A percentile compares a stretch with the other conserved stretches of the same genome.
Conservation (phyloP, 129 eudicot species). For the Pulicaria dysenterica region DNA sequence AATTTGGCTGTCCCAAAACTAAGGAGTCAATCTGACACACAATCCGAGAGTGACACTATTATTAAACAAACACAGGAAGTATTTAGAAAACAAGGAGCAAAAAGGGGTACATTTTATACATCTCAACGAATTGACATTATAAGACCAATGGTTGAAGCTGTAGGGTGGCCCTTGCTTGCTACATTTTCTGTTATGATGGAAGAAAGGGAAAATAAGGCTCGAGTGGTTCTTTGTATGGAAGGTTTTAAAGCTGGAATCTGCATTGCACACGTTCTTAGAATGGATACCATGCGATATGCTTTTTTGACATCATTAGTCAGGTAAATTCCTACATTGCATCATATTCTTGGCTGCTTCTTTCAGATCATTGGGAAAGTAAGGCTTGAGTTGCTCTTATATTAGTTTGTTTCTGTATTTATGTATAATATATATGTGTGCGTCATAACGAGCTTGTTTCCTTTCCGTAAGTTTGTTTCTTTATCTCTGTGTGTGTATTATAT, state of each 20-base stretch:
- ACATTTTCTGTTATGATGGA: conserved; percentile 92
- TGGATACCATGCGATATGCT: conserved; percentile 98
- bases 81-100: conserved; percentile 63
- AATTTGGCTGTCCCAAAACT: conserved; percentile 82
- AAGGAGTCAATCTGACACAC: conserved; percentile 51
- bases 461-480: too few species aligned
- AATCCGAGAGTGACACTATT: conserved; percentile 78
- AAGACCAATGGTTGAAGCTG: conserved; percentile 92
- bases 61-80: conserved; percentile 72
- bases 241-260: conserved; percentile 89
- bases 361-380: too few species aligned
- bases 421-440: neutral
- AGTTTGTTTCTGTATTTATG: neutral
- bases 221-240: conserved; percentile 80
- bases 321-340: conserved; percentile 41
- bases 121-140: conserved; percentile 72
- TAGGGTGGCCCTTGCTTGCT: conserved; percentile 97
- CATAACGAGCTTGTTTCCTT: too few species aligned
- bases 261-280: conserved; percentile 79
- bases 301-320: conserved; percentile 80
- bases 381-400: neutral
- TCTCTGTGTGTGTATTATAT: too few species aligned
- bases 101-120: conserved; percentile 71
- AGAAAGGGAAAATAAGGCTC: conserved; percentile 80
- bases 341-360: neutral